Evolutionary conservation across 2,329 filamentous ascomycete genomes (phyloP).

Genomic region (Fusarium succisae): DNA sequence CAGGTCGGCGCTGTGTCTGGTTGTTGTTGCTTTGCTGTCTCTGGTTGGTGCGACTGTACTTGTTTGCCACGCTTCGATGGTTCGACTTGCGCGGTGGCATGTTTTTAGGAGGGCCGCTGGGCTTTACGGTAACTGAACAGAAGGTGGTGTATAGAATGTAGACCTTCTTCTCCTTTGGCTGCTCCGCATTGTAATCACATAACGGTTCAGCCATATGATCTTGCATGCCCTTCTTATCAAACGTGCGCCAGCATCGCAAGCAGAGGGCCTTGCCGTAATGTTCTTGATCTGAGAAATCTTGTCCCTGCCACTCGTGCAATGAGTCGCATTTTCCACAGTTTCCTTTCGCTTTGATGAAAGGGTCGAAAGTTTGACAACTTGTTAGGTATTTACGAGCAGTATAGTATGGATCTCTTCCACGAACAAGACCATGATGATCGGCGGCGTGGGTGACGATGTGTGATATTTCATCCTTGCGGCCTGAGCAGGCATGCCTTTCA

Average conservation of each 20-base stretch:
- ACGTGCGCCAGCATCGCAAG: constrained; percentile 32
- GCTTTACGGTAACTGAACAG: constrained; percentile 15
- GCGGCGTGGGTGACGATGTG: constrained; percentile 33
- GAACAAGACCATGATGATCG: constrained; percentile 38
- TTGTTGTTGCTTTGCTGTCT: constrained; percentile 1
- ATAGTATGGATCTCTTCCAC: constrained; percentile 25
- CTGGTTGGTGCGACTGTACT: not conserved
- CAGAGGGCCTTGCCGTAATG: constrained; percentile 31
- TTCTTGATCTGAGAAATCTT: constrained; percentile 3
- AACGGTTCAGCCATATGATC: constrained; percentile 25
- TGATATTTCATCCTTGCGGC: constrained; percentile 31
- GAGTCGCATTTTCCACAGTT: constrained; percentile 22
- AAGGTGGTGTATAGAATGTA: constrained; percentile 31
- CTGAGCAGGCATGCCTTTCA: constrained; percentile 23
- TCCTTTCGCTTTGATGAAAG: constrained; percentile 25
- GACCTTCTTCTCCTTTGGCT: constrained; percentile 30
- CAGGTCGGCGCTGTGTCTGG: not conserved
- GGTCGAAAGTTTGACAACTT: constrained; percentile 11
- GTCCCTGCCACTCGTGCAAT: constrained; percentile 21
- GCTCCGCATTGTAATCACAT: constrained; percentile 26
- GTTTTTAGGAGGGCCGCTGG: constrained; percentile 10
- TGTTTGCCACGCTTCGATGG: not conserved
- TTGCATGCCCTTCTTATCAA: constrained; percentile 23
- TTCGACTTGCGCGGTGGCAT: not conserved
- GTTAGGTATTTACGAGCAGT: constrained; percentile 26